Evolutionary conservation across 148 eudicot genomes (phyloP).

Genomic region (Fagopyrum homotropicum): DNA sequence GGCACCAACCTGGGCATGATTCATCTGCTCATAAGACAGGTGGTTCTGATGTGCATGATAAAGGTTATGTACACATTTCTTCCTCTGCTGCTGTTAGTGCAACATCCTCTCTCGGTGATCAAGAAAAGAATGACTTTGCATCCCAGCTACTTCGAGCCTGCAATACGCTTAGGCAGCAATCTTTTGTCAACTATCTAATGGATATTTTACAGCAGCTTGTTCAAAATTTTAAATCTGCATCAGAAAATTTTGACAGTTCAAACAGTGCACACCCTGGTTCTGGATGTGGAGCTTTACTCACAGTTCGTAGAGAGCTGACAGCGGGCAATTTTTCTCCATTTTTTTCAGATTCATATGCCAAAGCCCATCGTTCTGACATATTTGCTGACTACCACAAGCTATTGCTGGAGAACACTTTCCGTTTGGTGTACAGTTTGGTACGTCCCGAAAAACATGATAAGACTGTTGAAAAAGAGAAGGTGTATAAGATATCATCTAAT

Average conservation of each 20-base stretch:
- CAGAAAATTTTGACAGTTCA: conserved; percentile 47
- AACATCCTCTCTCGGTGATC: conserved; percentile 44
- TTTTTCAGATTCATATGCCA: conserved; percentile 96
- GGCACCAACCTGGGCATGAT: conserved; percentile 98
- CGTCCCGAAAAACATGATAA: conserved; percentile 98
- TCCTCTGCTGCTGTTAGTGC: conserved; percentile 32
- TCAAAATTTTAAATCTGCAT: conserved; percentile 74
- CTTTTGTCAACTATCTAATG: conserved; percentile 85
- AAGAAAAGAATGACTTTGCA: conserved; percentile 70
- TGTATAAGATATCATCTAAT: conserved; percentile 48
- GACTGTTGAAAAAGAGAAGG: conserved; percentile 80
- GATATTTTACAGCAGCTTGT: conserved; percentile 95
- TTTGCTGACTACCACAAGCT: conserved; percentile 96
- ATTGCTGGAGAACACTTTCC: conserved; percentile 84
- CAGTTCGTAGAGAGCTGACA: conserved; percentile 94
- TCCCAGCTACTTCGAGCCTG: conserved; percentile 80
- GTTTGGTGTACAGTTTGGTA: conserved; percentile 84
- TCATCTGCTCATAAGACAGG: conserved; percentile 52
- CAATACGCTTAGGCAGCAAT: conserved; percentile 81
- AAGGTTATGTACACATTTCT: conserved; percentile 34
- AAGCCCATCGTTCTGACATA: conserved; percentile 74
- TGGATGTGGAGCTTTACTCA: conserved; percentile 89
- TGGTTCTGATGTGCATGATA: conserved; percentile 67
- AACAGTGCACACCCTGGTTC: conserved; percentile 57
- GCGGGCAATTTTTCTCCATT: conserved; percentile 97